Evolutionary conservation across 441 rosid genomes (phyloP), one percentile per base, ranked within the genome.

Genomic region (Brassica hybrid): DNA sequence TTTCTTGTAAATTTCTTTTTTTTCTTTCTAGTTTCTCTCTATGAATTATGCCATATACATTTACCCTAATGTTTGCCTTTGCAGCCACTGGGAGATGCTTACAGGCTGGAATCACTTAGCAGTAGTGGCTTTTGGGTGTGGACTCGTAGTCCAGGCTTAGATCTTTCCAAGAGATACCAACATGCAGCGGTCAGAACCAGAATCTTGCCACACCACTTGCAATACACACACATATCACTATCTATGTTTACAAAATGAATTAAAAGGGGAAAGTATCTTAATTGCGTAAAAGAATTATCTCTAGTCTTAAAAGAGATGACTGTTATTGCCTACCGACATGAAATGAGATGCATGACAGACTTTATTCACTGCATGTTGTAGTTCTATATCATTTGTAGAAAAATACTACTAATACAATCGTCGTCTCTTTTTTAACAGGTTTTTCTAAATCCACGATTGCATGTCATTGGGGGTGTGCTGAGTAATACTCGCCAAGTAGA

Each of bases 51-150:
- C 4, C 32, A 36, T 45, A 9, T 43, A 12, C 58, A 18, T 1
- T 58, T 32, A 60, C 64, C 21, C 19, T 61, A 48, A 58, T 70
- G 45, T 34, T 63, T 83, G 72, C 56, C 67, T 85, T 38, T 74
- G 73, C 90, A 95, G 99, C 86, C 98, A 71, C 85, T 91, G 61
- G 88, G 87, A 80, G 99, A 93, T 84, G 90, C 91, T 71, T 91
- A 91, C 73, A 91, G 87, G 78, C 92, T 95, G 69, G 83, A 87
- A 73, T 81, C 85, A 89, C 89, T 87, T 82, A 85, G 91, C 79
- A 36, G 43, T 36, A 81, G 78, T 80, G 97, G 91, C 77, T 88
- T 84, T 69, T 93, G 96, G 96, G 84, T 82, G 79, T 93, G 98
- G 99, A 87, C 88, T 75, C 86, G 76, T 76, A 86, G 89, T 67